Conservation (phyloP, 768 basidiomycete species). For the Mycena epipterygia region DNA sequence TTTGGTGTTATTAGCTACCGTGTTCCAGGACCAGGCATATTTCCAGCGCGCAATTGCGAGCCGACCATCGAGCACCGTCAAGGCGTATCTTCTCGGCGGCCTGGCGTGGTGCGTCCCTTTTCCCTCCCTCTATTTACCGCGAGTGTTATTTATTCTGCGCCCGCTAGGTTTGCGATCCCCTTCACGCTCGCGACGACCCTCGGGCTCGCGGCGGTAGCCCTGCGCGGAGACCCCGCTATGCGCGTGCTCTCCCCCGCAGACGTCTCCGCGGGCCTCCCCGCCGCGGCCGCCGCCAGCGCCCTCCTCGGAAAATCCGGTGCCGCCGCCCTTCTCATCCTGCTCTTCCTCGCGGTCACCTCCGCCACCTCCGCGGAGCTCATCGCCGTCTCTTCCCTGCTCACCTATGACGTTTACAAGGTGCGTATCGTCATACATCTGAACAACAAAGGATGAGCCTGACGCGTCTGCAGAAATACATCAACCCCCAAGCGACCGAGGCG, state of each 20-base stretch:
- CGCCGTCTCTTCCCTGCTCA: conserved; percentile 86
- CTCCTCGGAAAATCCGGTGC: conserved; percentile 87
- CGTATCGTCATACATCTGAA: not conserved
- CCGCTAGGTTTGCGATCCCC: conserved; percentile 82
- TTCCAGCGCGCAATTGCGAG: conserved; percentile 95
- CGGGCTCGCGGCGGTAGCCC: conserved; percentile 89
- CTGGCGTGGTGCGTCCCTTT: conserved; percentile 76
- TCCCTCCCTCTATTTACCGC: not conserved
- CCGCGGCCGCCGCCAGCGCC: conserved; percentile 86
- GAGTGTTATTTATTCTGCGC: not conserved
- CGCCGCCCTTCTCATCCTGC: conserved; percentile 79
- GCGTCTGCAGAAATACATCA: conserved; percentile 75
- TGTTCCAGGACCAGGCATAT: conserved; percentile 80
- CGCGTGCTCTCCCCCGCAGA: conserved; percentile 65
- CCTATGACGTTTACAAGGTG: conserved; percentile 89
- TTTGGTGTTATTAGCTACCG: conserved; percentile 48
- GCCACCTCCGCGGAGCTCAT: conserved; percentile 93
- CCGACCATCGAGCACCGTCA: conserved; percentile 86
- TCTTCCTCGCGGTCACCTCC: conserved; percentile 90
- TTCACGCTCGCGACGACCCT: conserved; percentile 90
- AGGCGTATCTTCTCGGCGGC: conserved; percentile 92
- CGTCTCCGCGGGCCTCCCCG: conserved; percentile 90
- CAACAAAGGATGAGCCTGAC: not conserved
- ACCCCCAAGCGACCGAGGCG: conserved; percentile 81
- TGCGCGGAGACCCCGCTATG: conserved; percentile 72